Conservation (phyloP, 192 early-diverging fungal genomes). For the Hyaloraphidium curvatum region DNA sequence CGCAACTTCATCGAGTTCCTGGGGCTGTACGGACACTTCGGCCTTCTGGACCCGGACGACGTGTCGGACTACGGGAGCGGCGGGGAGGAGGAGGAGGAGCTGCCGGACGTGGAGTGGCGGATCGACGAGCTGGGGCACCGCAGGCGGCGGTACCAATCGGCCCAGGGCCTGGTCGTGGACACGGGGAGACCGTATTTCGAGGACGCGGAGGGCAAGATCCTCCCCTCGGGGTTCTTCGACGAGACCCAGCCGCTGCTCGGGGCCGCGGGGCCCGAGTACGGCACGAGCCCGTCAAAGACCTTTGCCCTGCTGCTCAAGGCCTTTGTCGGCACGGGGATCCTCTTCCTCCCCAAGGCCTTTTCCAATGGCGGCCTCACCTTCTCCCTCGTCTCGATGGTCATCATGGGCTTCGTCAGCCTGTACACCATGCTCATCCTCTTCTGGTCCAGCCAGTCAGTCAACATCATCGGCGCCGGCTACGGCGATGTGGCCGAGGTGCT, state of each 20-base stretch:
- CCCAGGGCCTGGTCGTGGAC: too few species aligned
- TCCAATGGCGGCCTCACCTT: conserved; percentile 53
- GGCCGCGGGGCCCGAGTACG: conserved; percentile 19
- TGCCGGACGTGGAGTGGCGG: background rate
- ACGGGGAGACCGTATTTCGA: too few species aligned
- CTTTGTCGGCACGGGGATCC: conserved; percentile 57
- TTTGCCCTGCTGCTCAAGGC: conserved; percentile 59
- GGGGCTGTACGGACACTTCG: conserved; percentile 49
- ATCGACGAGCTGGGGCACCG: too few species aligned
- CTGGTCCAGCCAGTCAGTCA: background rate
- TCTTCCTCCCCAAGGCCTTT: conserved; percentile 56
- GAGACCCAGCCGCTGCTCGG: background rate
- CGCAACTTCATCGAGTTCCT: conserved; percentile 90
- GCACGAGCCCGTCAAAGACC: conserved; percentile 46
- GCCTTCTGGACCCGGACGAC: background rate
- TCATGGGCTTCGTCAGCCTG: conserved; percentile 38
- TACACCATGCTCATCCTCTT: conserved; percentile 16
- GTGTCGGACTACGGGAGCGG: background rate
- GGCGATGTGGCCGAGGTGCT: background rate
- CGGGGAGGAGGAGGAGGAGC: background rate
- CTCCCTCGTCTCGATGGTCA: conserved; percentile 27
- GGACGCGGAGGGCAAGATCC: too few species aligned
- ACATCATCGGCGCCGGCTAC: background rate
- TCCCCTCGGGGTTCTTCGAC: too few species aligned
- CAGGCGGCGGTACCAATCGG: too few species aligned